Percentiles rank a stretch among this genome's conserved stretches.
phyloP scores from a whole-genome alignment of 257 asterid genomes.

The Solanum verrucosum region DNA sequence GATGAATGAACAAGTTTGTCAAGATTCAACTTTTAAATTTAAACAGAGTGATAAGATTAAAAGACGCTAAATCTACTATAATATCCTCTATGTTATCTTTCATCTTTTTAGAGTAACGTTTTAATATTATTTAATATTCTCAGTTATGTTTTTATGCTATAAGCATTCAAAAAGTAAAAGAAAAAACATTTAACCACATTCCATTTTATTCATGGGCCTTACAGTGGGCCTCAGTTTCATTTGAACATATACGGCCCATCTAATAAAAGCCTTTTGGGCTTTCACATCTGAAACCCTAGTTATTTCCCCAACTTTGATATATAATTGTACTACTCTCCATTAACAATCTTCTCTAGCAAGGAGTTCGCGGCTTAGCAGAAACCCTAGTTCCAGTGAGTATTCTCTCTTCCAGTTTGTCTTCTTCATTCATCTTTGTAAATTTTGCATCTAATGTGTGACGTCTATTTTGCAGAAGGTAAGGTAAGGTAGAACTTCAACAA shows the following conservation, averaged over 20 bases:
- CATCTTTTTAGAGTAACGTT: neutral
- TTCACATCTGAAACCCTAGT: neutral
- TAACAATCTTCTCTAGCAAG: too few species aligned
- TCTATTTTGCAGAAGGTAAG: neutral
- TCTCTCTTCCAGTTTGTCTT: neutral
- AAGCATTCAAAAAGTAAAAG: neutral
- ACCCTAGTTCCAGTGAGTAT: constrained; percentile 2
- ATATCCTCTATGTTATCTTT: neutral
- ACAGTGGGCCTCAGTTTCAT: neutral
- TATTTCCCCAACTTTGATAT: neutral
- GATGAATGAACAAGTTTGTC: neutral
- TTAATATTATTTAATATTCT: too few species aligned
- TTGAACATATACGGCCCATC: neutral
- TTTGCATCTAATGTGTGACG: neutral
- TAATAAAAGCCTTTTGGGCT: neutral
- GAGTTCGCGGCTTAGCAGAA: neutral
- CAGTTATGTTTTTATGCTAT: too few species aligned
- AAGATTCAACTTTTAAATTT: neutral
- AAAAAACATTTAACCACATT: neutral
- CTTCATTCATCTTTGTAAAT: neutral
- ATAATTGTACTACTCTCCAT: neutral
- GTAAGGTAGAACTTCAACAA: neutral
- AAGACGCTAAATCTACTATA: neutral
- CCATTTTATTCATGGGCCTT: neutral
- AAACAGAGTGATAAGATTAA: neutral